phyloP scores from a whole-genome alignment of 352 stramenopile species.

The Phytopythium helicoides region DNA sequence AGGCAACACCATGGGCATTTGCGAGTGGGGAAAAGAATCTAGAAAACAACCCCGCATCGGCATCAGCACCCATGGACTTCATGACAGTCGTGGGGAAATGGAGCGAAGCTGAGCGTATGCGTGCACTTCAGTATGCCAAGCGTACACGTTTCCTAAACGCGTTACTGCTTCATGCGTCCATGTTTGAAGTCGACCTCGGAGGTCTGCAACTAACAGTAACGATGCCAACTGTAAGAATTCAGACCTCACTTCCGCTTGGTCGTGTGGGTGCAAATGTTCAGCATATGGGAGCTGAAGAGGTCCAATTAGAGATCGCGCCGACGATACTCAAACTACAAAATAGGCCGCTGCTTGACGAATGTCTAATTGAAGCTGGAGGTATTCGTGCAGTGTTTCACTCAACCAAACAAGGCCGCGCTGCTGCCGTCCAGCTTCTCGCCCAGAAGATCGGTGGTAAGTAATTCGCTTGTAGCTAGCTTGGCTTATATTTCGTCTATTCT shows the following conservation, averaged over 20 bases:
- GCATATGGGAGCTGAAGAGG: conserved; percentile 6
- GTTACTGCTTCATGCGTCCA: conserved; percentile 48
- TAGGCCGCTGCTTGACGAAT: conserved; percentile 50
- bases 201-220: conserved; percentile 45
- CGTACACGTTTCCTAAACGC: conserved; percentile 51
- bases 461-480: not conserved
- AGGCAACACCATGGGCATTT: too few relatives aligned
- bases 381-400: conserved; percentile 48
- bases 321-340: conserved; percentile 44
- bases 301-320: conserved; percentile 5
- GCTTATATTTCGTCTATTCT: not conserved
- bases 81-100: conserved; percentile 10
- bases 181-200: conserved; percentile 45
- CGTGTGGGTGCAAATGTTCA: not conserved
- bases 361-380: conserved; percentile 41
- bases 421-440: conserved; percentile 49
- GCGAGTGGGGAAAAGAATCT: too few relatives aligned
- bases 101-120: conserved; percentile 14
- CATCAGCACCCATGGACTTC: conserved; percentile 4
- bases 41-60: too few relatives aligned
- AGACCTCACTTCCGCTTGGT: conserved; percentile 8
- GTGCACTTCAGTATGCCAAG: conserved; percentile 20
- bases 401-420: conserved; percentile 52
- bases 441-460: conserved; percentile 21
- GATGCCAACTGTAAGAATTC: conserved; percentile 43